Percentiles rank a stretch among this genome's conserved stretches.
Evolutionary conservation across 192 early-diverging fungal genomes (phyloP).

Genomic region (Podila verticillata): DNA sequence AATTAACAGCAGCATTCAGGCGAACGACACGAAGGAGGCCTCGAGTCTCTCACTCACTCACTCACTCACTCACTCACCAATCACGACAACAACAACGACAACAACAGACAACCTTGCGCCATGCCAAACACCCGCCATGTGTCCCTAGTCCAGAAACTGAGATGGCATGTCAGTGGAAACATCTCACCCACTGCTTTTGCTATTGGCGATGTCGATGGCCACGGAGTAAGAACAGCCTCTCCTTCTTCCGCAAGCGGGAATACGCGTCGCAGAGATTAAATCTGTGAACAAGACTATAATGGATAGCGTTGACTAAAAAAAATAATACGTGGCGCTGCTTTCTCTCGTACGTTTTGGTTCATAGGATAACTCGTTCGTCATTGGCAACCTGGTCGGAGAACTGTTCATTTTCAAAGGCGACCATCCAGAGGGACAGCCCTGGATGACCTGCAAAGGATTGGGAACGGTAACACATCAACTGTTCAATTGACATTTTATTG

Average conservation of each 20-base stretch:
- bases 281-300: background rate
- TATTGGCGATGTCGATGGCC: slow-evolving; percentile 67
- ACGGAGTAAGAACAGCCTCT: slow-evolving; percentile 48
- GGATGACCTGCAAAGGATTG: slow-evolving; percentile 57
- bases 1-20: too few species aligned
- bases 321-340: background rate
- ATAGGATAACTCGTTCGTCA: slow-evolving; percentile 69
- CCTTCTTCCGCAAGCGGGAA: background rate
- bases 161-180: slow-evolving; percentile 65
- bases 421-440: slow-evolving; percentile 51
- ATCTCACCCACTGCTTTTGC: slow-evolving; percentile 68
- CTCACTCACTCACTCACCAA: too few species aligned
- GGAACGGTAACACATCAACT: slow-evolving; percentile 54
- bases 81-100: background rate
- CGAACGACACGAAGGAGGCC: too few species aligned
- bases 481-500: too few species aligned
- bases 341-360: background rate
- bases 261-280: background rate
- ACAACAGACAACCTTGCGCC: background rate
- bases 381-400: slow-evolving; percentile 67
- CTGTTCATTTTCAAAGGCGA: slow-evolving; percentile 67
- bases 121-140: slow-evolving; percentile 52
- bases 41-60: too few species aligned
- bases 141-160: slow-evolving; percentile 63
- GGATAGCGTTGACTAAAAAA: background rate